Evolutionary conservation across 768 basidiomycete species (phyloP), one percentile per base, ranked within the genome.

Genomic region (Termitomyces sp.): DNA sequence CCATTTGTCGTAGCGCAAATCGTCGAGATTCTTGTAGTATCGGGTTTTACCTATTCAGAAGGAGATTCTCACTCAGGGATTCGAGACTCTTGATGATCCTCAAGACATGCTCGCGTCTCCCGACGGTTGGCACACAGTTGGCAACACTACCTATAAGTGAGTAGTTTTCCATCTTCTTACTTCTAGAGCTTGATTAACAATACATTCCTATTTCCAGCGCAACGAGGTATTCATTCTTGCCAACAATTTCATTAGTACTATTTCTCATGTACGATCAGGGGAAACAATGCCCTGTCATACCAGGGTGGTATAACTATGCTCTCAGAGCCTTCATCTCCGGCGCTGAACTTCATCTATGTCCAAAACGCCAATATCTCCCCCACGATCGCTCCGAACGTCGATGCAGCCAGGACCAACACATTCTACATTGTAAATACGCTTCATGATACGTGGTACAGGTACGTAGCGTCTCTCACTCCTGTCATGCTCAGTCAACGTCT

Each of bases 391-490:
- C 68, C 47, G 41, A 84, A 85, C 64, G 55, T 80, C 41, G 74
- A 81, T 55, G 78, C 83, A 19, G 81, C 82, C 5, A 70, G 77
- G 15, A 77, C 77, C 2, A 79, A 80, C 60, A 73, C 73, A 0
- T 87, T 84, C 66, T 86, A 84, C 65, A 70, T 84, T 38, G 74
- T 75, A 60, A 88, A 87, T 71, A 75, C 73, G 55, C 71, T 82
- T 53, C 84, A 87, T 64, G 84, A 86, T 53, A 48, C 67, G 5
- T 56, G 65, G 22, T 70, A 68, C 58, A 60, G 74, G 56, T 78
- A 79, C n/a, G 41, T 30, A 21, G 12, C 4, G 15, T 10, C 41
- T 19, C 15, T 17, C 12, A 12, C 12, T 14, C 9, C 34, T 9
- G 30, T n/a, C n/a, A n/a, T n/a, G n/a, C n/a, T 28, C 28, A 28